Conservation (phyloP, 2,329 filamentous ascomycete genomes). For the Mycosphaerelloides madeirae region DNA sequence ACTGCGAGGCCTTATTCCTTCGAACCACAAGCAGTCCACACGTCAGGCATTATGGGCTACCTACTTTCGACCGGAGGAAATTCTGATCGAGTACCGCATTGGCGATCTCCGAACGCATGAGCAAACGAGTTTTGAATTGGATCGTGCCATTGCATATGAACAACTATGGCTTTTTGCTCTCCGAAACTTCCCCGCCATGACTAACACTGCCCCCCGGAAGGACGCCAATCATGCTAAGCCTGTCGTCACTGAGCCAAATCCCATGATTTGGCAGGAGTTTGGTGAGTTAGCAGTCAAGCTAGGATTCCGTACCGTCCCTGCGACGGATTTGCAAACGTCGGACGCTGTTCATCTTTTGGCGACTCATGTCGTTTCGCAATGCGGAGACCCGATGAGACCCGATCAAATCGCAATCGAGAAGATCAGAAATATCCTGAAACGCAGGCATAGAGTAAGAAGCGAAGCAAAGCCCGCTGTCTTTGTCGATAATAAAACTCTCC, state of each 20-base stretch:
- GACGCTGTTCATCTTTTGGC: no score
- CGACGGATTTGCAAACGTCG: no score
- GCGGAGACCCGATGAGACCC: no score
- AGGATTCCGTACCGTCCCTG: conserved; percentile 4
- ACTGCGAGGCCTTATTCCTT: conserved; percentile 7
- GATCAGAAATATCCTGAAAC: no score
- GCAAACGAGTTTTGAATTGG: not conserved
- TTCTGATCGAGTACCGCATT: conserved; percentile 8
- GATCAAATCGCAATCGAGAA: no score
- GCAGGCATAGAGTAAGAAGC: no score
- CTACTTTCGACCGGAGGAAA: conserved; percentile 3
- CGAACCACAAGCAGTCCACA: conserved; percentile 1
- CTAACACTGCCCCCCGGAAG: conserved; percentile 7
- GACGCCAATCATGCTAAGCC: conserved; percentile 7
- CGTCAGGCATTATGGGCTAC: conserved; percentile 3
- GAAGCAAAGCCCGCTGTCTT: no score
- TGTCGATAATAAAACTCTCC: no score
- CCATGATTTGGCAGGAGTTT: conserved; percentile 5
- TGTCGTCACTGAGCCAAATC: conserved; percentile 7
- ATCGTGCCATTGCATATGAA: conserved; percentile 4
- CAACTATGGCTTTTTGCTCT: conserved; percentile 16
- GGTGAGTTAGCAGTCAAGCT: conserved; percentile 1
- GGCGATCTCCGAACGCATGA: conserved; percentile 4
- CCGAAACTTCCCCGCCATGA: conserved; percentile 11
- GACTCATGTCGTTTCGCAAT: no score